Evolutionary conservation across 306 rosid species (phyloP).

Genomic region (Vigna radiata): DNA sequence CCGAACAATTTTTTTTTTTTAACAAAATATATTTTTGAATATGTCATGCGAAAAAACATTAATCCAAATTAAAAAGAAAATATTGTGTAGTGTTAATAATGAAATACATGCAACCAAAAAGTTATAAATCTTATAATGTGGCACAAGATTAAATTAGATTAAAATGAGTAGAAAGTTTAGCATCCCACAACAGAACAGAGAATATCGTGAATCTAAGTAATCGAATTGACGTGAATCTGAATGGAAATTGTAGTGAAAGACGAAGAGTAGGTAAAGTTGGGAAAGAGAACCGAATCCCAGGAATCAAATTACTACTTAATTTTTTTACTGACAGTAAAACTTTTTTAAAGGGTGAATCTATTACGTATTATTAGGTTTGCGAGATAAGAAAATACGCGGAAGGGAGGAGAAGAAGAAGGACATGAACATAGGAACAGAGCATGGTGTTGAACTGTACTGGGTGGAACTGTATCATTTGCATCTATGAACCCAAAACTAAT

Average conservation of each 20-base stretch:
- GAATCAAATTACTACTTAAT: neutral
- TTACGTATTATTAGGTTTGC: too few species aligned
- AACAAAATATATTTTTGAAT: neutral
- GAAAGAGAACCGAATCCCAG: neutral
- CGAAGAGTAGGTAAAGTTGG: neutral
- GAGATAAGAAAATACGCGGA: conserved; percentile 3
- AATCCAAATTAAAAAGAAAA: neutral
- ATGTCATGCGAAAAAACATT: neutral
- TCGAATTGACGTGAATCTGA: too few species aligned
- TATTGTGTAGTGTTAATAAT: neutral
- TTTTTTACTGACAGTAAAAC: too few species aligned
- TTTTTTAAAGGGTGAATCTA: neutral
- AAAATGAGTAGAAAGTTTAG: neutral
- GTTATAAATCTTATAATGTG: neutral
- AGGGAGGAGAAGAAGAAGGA: neutral
- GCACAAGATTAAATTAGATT: neutral
- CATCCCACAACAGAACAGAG: neutral
- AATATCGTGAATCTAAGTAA: neutral
- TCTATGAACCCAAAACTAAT: conserved; percentile 19
- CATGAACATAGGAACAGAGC: neutral
- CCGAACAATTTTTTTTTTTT: too few species aligned
- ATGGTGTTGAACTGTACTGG: conserved; percentile 24
- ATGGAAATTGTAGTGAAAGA: neutral
- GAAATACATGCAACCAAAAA: neutral
- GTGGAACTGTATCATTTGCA: conserved; percentile 37